A percentile compares a stretch with the other conserved stretches of the same genome.
phyloP scores from a whole-genome alignment of 176 grass and related monocot species.

The Puccinellia tenuiflora region DNA sequence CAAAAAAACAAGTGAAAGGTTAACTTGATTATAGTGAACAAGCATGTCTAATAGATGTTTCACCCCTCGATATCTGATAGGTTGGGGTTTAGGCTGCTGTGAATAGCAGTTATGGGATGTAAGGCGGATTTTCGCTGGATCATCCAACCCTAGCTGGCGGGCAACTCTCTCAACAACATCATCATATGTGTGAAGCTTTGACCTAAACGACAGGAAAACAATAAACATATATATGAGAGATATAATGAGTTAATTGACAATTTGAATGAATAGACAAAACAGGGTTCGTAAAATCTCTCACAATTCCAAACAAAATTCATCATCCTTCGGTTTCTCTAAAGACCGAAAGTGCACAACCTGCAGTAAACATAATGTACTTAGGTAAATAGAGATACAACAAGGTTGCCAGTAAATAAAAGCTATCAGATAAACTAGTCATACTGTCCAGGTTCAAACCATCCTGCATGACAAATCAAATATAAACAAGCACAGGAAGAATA shows the following conservation, averaged over 20 bases:
- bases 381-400: background rate
- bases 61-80: conserved; percentile 69
- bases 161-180: conserved; percentile 85
- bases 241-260: conserved; percentile 6
- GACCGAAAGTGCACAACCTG: conserved; percentile 82
- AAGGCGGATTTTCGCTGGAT: conserved; percentile 89
- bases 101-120: conserved; percentile 93
- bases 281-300: conserved; percentile 33
- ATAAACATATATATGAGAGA: conserved; percentile 12
- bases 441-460: background rate
- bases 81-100: conserved; percentile 97
- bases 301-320: conserved; percentile 82
- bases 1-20: background rate
- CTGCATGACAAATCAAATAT: conserved; percentile 12
- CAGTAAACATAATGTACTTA: conserved; percentile 7
- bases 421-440: background rate
- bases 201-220: conserved; percentile 42
- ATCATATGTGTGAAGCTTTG: conserved; percentile 87
- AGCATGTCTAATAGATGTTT: conserved; percentile 93
- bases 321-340: conserved; percentile 89
- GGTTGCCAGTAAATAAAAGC: background rate
- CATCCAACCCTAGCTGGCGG: conserved; percentile 57
- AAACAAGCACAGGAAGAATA: conserved; percentile 3
- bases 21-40: conserved; percentile 86
- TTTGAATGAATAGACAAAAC: conserved; percentile 19